phyloP scores from a whole-genome alignment of 352 stramenopile genomes.

The Phytophthora pistaciae region DNA sequence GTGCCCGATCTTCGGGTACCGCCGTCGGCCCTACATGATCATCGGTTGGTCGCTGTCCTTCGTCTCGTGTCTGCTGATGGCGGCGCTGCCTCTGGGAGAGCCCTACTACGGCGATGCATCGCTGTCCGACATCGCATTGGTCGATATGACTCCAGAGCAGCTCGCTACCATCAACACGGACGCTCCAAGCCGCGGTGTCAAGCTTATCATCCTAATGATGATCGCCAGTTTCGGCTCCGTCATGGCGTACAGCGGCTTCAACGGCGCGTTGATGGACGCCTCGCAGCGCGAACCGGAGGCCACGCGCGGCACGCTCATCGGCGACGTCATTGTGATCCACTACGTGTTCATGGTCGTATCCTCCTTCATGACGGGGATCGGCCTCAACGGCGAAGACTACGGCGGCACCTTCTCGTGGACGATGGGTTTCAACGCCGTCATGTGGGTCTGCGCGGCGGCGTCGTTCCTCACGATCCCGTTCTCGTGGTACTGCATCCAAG shows the following conservation, averaged over 20 bases:
- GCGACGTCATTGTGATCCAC: slow-evolving; percentile 34
- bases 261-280: slow-evolving; percentile 58
- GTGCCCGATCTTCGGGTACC: slow-evolving; percentile 74
- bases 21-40: slow-evolving; percentile 77
- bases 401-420: slow-evolving; percentile 49
- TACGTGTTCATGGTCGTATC: slow-evolving; percentile 45
- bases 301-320: slow-evolving; percentile 43
- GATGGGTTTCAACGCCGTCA: slow-evolving; percentile 54
- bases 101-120: slow-evolving; percentile 43
- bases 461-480: slow-evolving; percentile 37
- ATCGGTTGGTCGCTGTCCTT: slow-evolving; percentile 51
- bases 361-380: slow-evolving; percentile 41
- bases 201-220: slow-evolving; percentile 67
- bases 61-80: slow-evolving; percentile 43
- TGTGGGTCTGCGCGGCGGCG: slow-evolving; percentile 36
- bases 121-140: slow-evolving; percentile 17
- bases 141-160: slow-evolving; percentile 32
- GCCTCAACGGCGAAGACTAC: slow-evolving; percentile 48
- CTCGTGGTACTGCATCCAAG: slow-evolving; percentile 41
- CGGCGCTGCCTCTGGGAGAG: slow-evolving; percentile 36
- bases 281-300: slow-evolving; percentile 46
- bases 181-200: slow-evolving; percentile 36
- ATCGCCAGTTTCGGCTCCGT: slow-evolving; percentile 72
- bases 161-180: slow-evolving; percentile 39
- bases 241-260: slow-evolving; percentile 65